A percentile compares a stretch with the other conserved stretches of the same genome.
Conservation (phyloP, 306 rosid species). For the Castanopsis chinensis region DNA sequence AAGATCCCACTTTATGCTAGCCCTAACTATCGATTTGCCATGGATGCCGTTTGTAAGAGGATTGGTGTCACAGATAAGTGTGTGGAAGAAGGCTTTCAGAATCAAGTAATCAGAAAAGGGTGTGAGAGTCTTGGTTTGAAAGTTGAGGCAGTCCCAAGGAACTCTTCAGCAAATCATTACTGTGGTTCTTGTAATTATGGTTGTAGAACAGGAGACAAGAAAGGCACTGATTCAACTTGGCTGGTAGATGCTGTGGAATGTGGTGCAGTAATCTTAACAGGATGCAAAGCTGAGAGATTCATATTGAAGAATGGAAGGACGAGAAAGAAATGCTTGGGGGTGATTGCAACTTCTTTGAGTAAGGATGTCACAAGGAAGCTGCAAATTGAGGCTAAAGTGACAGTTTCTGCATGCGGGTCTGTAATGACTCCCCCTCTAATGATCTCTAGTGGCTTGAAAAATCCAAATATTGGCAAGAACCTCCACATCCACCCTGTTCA, state of each 20-base stretch:
- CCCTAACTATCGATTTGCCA: constrained; percentile 61
- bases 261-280: constrained; percentile 81
- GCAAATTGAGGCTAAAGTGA: constrained; percentile 69
- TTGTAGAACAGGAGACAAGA: constrained; percentile 72
- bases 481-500: constrained; percentile 83
- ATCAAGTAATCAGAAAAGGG: constrained; percentile 67
- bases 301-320: constrained; percentile 39
- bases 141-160: constrained; percentile 65
- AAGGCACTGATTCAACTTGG: constrained; percentile 82
- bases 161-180: constrained; percentile 65
- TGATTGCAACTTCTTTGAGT: constrained; percentile 48
- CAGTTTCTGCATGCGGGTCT: constrained; percentile 80
- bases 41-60: constrained; percentile 75
- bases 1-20: constrained; percentile 61
- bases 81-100: constrained; percentile 56
- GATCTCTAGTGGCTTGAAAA: constrained; percentile 71
- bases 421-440: constrained; percentile 71
- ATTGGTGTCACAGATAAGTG: constrained; percentile 66
- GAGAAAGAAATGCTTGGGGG: constrained; percentile 63
- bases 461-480: constrained; percentile 72
- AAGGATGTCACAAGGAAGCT: constrained; percentile 56
- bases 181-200: constrained; percentile 85
- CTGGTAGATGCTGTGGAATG: constrained; percentile 70
- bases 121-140: constrained; percentile 69
- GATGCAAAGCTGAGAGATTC: constrained; percentile 74